Conservation (phyloP, 106 monocot species). For the Dioscorea dumetorum region DNA sequence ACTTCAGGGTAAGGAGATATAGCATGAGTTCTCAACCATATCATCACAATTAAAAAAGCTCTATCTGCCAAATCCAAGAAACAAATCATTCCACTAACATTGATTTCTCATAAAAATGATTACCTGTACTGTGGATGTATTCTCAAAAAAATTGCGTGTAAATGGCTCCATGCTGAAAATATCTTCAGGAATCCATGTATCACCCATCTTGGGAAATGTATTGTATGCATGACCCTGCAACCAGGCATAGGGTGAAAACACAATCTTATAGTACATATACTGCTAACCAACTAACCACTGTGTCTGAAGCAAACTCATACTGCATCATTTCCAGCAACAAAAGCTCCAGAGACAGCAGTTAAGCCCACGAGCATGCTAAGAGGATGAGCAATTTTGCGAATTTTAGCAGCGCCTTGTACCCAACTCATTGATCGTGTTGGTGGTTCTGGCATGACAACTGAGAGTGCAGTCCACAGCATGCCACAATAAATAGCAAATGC, state of each 20-base stretch:
- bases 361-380: slow-evolving; percentile 73
- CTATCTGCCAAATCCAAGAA: no score
- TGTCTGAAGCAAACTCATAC: slow-evolving; percentile 24
- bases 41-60: no score
- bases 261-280: no score
- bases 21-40: no score
- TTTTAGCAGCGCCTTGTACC: slow-evolving; percentile 74
- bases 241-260: not conserved
- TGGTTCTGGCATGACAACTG: slow-evolving; percentile 94
- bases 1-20: no score
- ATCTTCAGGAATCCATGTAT: slow-evolving; percentile 89
- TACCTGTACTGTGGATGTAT: slow-evolving; percentile 94
- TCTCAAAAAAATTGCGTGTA: slow-evolving; percentile 92
- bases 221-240: slow-evolving; percentile 92
- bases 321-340: slow-evolving; percentile 99
- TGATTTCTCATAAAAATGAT: no score
- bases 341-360: slow-evolving; percentile 93
- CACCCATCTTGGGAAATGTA: slow-evolving; percentile 99
- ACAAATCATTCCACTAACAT: no score
- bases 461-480: slow-evolving; percentile 89
- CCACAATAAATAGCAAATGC: slow-evolving; percentile 95
- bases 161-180: slow-evolving; percentile 78
- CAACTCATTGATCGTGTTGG: slow-evolving; percentile 61
- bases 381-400: slow-evolving; percentile 63
- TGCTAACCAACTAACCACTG: no score